These are phyloP conservation scores for Penicillium goetzii DNA, from an alignment of 495 filamentous ascomycete species.

Conservation along the genomic window DNA sequence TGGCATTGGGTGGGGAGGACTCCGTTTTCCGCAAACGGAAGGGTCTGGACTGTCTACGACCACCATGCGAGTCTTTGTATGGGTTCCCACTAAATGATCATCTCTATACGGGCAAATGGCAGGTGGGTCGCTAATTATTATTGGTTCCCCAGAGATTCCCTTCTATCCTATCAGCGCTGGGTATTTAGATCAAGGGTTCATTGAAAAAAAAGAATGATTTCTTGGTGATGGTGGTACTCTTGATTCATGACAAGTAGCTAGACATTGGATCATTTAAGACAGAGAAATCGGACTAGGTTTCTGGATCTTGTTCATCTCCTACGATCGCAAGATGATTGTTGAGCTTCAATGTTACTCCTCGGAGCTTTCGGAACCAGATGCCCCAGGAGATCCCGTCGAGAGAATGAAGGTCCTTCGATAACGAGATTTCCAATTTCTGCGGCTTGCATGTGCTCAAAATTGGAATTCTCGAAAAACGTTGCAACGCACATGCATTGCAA, in stretches of 20 bases:
- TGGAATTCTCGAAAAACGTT: background rate
- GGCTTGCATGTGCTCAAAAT: background rate
- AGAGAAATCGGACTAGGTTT: background rate
- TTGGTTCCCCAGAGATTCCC: constrained; percentile 5
- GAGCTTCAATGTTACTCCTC: background rate
- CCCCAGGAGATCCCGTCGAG: background rate
- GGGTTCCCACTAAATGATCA: constrained; percentile 7
- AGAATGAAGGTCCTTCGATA: background rate
- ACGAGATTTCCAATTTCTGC: background rate
- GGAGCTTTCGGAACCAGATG: background rate
- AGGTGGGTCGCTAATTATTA: background rate
- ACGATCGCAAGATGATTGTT: background rate
- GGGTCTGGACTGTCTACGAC: constrained; percentile 11
- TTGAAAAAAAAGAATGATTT: background rate
- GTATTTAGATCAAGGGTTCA: background rate
- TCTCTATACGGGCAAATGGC: background rate
- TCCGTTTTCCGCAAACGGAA: constrained; percentile 20
- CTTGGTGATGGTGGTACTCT: background rate
- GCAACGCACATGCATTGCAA: background rate
- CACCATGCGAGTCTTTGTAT: constrained; percentile 7
- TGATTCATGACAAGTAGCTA: background rate
- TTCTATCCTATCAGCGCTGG: background rate
- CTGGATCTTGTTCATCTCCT: background rate
- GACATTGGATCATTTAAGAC: background rate
- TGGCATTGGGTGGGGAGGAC: constrained; percentile 8